Evolutionary conservation across 805 yeast genomes (phyloP).

Genomic region (Suhomyces prunicola): DNA sequence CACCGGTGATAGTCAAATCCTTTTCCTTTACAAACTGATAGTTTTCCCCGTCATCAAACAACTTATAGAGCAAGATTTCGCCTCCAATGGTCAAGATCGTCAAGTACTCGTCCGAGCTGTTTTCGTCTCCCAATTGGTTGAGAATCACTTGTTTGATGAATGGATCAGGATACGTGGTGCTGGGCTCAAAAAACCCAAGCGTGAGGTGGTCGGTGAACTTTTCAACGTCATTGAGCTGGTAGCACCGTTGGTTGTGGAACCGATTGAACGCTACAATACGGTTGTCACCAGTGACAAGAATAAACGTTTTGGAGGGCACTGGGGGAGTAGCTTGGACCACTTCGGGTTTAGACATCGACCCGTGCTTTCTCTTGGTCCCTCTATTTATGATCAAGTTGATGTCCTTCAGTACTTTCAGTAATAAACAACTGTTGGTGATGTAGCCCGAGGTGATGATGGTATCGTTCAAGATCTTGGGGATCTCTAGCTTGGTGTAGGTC

Average conservation of each 20-base stretch:
- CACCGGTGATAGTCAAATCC: slow-evolving; percentile 60
- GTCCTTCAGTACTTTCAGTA: slow-evolving; percentile 39
- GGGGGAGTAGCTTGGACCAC: slow-evolving; percentile 3
- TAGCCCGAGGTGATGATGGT: slow-evolving; percentile 69
- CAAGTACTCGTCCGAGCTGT: slow-evolving; percentile 56
- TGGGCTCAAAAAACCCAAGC: slow-evolving; percentile 48
- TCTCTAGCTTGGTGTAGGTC: slow-evolving; percentile 29
- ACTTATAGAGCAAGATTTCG: slow-evolving; percentile 65
- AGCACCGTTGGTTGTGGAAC: slow-evolving; percentile 52
- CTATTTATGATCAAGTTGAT: slow-evolving; percentile 25
- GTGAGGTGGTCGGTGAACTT: slow-evolving; percentile 43
- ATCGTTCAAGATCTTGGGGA: slow-evolving; percentile 40
- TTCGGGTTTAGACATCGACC: slow-evolving; percentile 13
- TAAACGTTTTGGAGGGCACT: slow-evolving; percentile 41
- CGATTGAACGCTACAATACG: slow-evolving; percentile 62
- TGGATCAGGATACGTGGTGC: slow-evolving; percentile 64
- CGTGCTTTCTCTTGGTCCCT: slow-evolving; percentile 31
- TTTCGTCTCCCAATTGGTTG: slow-evolving; percentile 61
- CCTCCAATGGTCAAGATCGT: slow-evolving; percentile 78
- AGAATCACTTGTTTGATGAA: slow-evolving; percentile 64
- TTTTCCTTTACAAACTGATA: slow-evolving; percentile 42
- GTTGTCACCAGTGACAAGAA: slow-evolving; percentile 75
- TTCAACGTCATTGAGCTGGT: slow-evolving; percentile 48
- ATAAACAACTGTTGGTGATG: slow-evolving; percentile 50
- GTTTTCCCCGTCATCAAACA: slow-evolving; percentile 47